Base-by-base conservation (phyloP, 768 basidiomycete genomes). In the Naematelia encephala region DNA sequence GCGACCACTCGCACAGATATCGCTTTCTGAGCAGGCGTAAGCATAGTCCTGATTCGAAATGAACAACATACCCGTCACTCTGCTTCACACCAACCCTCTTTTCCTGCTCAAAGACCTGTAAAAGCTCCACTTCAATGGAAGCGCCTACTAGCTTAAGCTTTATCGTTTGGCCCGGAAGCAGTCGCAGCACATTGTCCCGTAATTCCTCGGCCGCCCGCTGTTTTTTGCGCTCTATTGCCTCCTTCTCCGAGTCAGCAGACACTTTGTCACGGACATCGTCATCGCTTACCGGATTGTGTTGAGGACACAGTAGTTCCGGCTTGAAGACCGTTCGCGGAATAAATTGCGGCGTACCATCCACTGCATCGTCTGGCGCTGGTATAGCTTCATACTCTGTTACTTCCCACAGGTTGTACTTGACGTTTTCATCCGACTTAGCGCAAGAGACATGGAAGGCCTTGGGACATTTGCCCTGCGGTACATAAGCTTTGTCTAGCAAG, bases 371-470 rank as follows among this genome's bases (percentile, higher is more conserved):
- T 10, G 58, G 52, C 12, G 57, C 8, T 25, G 62, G 51, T 5
- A 53, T 14, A 4, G 54, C 53, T 21, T 60, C 60, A 61, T 56
- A 68, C 39, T 72, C 72, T 4, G 51, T 54, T 13, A 76, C 73
- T 44, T 77, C 69, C 57, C 62, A 62, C 5, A 73, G 63, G n/a
- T 62, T 54, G 30, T 68, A 61, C 16, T 63, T 51, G 28, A 71
- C 58, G 11, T 63, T 49, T 0, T 70, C 59, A 46, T 85, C 84
- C 19, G 84, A 82, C 43, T 82, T 79, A 0, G 96, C 94, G 75
- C 96, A 99, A 2, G 86, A 87, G 26, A 96, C 87, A 70, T 98
- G 94, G 79, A 91, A 96, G 0, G 93, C 89, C 72, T 88, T 89
- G 11, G 89, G 82, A 68, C 93, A 97, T 78, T 92, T 94, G 46